phyloP scores from a whole-genome alignment of 208 protist species.

The Trypanosoma boissoni region DNA sequence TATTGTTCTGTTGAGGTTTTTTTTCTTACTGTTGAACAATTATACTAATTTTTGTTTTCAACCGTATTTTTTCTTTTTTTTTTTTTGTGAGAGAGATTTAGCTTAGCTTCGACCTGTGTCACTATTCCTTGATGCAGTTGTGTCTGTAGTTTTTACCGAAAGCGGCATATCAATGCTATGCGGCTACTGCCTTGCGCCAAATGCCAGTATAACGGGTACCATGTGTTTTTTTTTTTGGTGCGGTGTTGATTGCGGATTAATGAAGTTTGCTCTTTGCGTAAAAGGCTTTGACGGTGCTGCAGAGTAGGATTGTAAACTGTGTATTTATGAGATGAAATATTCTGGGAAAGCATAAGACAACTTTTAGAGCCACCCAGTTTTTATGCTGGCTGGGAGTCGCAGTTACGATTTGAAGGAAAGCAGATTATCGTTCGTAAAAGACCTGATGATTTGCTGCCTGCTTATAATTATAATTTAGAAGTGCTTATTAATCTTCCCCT shows the following conservation, averaged over 20 bases:
- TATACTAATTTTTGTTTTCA: conserved; percentile 14
- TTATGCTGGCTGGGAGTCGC: conserved; percentile 39
- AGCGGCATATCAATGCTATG: conserved; percentile 41
- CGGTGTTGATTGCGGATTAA: conserved; percentile 32
- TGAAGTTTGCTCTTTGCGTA: conserved; percentile 44
- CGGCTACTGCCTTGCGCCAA: conserved; percentile 30
- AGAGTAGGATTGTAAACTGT: conserved; percentile 48
- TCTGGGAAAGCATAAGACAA: conserved; percentile 24
- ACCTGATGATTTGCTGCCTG: conserved; percentile 36
- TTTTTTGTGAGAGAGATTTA: conserved; percentile 13
- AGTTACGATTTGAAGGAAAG: conserved; percentile 42
- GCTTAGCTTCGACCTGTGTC: conserved; percentile 47
- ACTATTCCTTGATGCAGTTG: conserved; percentile 24
- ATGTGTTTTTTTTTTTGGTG: conserved; percentile 48
- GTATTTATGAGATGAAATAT: conserved; percentile 32
- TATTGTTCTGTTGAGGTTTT: too few relatives aligned
- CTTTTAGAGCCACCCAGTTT: conserved; percentile 36
- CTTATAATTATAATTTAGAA: conserved; percentile 53
- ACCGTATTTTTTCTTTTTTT: conserved; percentile 15
- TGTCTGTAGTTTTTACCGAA: conserved; percentile 27
- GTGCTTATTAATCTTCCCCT: conserved; percentile 44
- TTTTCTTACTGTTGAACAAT: too few relatives aligned
- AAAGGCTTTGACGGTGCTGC: conserved; percentile 23
- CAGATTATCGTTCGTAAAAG: conserved; percentile 55
- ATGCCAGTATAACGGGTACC: conserved; percentile 50